phyloP scores from a whole-genome alignment of 2,329 filamentous ascomycete species.

The Bipolaris cookei region DNA sequence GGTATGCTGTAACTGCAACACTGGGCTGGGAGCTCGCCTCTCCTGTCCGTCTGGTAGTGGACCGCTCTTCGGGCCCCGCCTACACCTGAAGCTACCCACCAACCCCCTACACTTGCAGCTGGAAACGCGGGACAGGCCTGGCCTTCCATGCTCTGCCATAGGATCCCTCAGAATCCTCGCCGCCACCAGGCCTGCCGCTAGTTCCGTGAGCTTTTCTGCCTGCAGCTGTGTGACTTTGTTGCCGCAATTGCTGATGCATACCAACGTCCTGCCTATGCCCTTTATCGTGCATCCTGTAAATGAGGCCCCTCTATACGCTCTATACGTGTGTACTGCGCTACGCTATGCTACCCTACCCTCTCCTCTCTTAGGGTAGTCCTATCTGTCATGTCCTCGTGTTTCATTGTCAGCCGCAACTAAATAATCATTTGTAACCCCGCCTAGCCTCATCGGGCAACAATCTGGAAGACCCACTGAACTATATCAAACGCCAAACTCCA shows the following conservation, averaged over 20 bases:
- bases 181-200: conserved; percentile 1
- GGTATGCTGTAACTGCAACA: conserved; percentile 1
- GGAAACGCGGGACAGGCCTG: conserved; percentile 4
- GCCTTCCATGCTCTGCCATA: not conserved
- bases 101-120: not conserved
- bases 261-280: not conserved
- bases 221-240: conserved; percentile 1
- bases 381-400: not conserved
- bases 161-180: not conserved
- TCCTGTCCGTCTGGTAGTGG: conserved; percentile 4
- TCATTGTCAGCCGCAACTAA: not conserved
- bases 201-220: not conserved
- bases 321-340: not conserved
- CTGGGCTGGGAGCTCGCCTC: conserved; percentile 8
- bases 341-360: not conserved
- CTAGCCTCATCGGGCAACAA: not conserved
- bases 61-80: conserved; percentile 13
- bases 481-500: not conserved
- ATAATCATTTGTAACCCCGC: not conserved
- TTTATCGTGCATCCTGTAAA: too few relatives aligned
- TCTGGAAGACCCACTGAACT: not conserved
- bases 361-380: not conserved
- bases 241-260: not conserved
- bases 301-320: not conserved
- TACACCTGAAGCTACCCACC: conserved; percentile 1